Conservation (phyloP, 2,329 filamentous ascomycete species). For the Rhynchosporium agropyri region DNA sequence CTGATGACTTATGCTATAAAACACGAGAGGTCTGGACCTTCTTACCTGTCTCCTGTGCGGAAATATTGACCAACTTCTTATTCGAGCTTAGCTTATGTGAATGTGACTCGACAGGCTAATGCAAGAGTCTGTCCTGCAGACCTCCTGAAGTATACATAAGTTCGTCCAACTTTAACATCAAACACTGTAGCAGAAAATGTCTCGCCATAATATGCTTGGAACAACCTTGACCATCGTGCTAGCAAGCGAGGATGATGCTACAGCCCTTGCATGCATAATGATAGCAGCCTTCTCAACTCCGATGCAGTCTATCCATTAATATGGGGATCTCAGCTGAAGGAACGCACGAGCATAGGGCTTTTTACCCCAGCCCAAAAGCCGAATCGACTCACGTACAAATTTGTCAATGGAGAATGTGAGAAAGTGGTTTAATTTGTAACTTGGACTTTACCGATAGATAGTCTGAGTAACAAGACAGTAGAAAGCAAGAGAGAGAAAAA, state of each 20-base stretch:
- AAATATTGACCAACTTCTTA: slow-evolving; percentile 3
- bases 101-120: not conserved
- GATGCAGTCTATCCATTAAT: slow-evolving; percentile 30
- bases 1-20: too few relatives aligned
- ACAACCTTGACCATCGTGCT: slow-evolving; percentile 11
- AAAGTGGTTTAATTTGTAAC: slow-evolving; percentile 28
- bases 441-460: slow-evolving; percentile 28
- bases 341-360: slow-evolving; percentile 26
- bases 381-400: slow-evolving; percentile 25
- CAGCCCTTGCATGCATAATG: slow-evolving; percentile 24
- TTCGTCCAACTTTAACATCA: too few relatives aligned
- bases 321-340: slow-evolving; percentile 23
- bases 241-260: slow-evolving; percentile 25
- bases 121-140: too few relatives aligned
- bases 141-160: too few relatives aligned
- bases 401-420: slow-evolving; percentile 15
- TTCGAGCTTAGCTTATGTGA: not conserved
- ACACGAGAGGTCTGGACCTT: too few relatives aligned
- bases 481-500: slow-evolving; percentile 7
- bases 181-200: too few relatives aligned
- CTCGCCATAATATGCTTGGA: slow-evolving; percentile 16
- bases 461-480: not conserved
- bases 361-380: slow-evolving; percentile 29
- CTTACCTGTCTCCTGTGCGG: not conserved
- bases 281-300: slow-evolving; percentile 26